These are phyloP conservation scores for Suhomyces canberraensis DNA, from an alignment of 805 yeast species.

Conservation along the genomic window DNA sequence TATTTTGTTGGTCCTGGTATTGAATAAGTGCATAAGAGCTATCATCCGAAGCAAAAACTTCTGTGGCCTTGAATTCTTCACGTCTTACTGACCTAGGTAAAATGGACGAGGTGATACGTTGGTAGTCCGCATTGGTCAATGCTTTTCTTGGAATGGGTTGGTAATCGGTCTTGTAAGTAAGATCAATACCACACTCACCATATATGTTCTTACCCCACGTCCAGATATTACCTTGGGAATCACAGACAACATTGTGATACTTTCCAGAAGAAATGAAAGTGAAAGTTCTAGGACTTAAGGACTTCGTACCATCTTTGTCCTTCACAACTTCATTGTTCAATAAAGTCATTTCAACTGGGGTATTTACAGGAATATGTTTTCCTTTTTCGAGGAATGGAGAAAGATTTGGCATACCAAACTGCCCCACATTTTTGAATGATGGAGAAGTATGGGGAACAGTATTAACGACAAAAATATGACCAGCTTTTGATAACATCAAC, in stretches of 20 bases:
- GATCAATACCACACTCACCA: conserved; percentile 82
- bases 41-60: conserved; percentile 69
- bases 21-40: conserved; percentile 39
- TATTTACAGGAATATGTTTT: conserved; percentile 26
- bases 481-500: conserved; percentile 55
- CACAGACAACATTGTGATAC: conserved; percentile 69
- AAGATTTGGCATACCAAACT: conserved; percentile 73
- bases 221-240: conserved; percentile 65
- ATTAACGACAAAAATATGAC: conserved; percentile 60
- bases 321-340: conserved; percentile 47
- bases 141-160: conserved; percentile 64
- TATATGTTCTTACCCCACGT: conserved; percentile 80
- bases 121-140: conserved; percentile 13
- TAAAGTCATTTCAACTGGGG: conserved; percentile 48
- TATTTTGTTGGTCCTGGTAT: conserved; percentile 13
- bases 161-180: conserved; percentile 61
- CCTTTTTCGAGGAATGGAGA: conserved; percentile 63
- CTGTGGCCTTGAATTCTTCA: conserved; percentile 46
- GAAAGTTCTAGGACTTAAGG: conserved; percentile 43
- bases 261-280: conserved; percentile 68
- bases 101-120: conserved; percentile 22
- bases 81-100: conserved; percentile 35
- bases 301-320: conserved; percentile 17
- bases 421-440: conserved; percentile 51
- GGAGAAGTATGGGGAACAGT: conserved; percentile 36